Evolutionary conservation across 2,329 filamentous ascomycete species (phyloP), one percentile per base, ranked within the genome.

Genomic region (Sclerotiophoma versabilis): DNA sequence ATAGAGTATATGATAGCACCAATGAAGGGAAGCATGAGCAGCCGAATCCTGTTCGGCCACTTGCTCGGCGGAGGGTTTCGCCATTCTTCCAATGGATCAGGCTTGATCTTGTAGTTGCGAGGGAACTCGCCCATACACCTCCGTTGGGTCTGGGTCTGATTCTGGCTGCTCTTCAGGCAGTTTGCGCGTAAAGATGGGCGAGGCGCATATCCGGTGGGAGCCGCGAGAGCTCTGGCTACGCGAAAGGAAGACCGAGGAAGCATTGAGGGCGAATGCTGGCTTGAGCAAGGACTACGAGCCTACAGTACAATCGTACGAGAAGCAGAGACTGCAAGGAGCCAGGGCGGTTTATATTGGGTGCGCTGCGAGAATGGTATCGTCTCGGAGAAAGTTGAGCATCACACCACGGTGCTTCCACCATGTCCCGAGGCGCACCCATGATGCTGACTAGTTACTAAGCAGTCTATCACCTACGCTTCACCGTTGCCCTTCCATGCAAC

Each of bases 1-100:
- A 87, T 84, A 52, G 82, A 84, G 76, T 86, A 87, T 39, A 83
- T 76, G 33, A 87, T 62, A 7, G 82, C 77, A 22, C 80, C 77
- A 37, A 81, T 76, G 60, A 85, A 78, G 54, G 82, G 80, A 46
- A 86, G 63, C 54, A 81, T 70, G 2, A 75, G 73, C 39, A 81
- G 59, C 29, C 78, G 68, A 29, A 78, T 77, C 66, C 79, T 76
- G 39, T 77, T 69, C 8, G 64, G 64, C 70, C 70, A 74, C 60
- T 68, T 69, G 63, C 64, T 73, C 8, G 76, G 58, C 66, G 60
- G 66, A 54, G 62, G 69, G 64, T 68, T 72, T 60, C 67, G 73
- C 72, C 54, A 72, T 64, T 60, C 66, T 52, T 66, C 70, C 65
- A 62, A 63, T 30, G 70, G 67, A 41, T 73, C 64, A 49, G 51